These are phyloP conservation scores for Metschnikowia gruessii DNA, from an alignment of 805 yeast species.

Conservation along the genomic window DNA sequence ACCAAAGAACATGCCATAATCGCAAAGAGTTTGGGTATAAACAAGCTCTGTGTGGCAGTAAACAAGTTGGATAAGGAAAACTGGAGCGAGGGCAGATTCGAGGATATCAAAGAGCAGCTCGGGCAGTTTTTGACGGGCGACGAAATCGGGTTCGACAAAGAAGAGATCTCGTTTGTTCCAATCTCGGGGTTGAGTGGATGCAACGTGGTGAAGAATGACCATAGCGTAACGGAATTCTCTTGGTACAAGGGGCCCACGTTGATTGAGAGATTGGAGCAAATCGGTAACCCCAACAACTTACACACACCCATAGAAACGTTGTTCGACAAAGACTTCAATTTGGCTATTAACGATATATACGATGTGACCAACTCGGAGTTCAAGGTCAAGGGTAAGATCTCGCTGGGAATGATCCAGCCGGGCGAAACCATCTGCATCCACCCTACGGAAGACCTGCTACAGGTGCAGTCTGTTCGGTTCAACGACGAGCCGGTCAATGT, in stretches of 20 bases:
- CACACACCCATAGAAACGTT: constrained; percentile 12
- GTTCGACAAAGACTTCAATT: constrained; percentile 41
- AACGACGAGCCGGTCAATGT: constrained; percentile 46
- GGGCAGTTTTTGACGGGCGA: constrained; percentile 46
- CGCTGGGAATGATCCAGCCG: constrained; percentile 64
- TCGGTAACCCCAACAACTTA: constrained; percentile 6
- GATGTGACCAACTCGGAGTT: constrained; percentile 48
- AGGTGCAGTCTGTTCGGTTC: constrained; percentile 40
- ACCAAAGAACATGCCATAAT: constrained; percentile 75
- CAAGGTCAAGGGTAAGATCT: constrained; percentile 60
- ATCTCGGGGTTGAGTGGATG: constrained; percentile 67
- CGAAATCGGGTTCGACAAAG: constrained; percentile 48
- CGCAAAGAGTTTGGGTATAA: constrained; percentile 66
- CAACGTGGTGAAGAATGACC: constrained; percentile 51
- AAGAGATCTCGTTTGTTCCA: constrained; percentile 55
- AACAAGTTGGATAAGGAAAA: constrained; percentile 67
- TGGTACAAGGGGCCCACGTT: constrained; percentile 52
- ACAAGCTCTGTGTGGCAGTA: constrained; percentile 55
- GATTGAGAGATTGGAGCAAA: constrained; percentile 39
- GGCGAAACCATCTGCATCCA: constrained; percentile 62
- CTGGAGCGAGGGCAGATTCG: constrained; percentile 55
- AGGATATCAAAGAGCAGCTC: constrained; percentile 49
- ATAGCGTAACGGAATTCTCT: constrained; percentile 27
- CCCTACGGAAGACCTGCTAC: constrained; percentile 48
- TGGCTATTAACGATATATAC: constrained; percentile 63